Percentiles rank a stretch among this genome's conserved stretches.
Conservation (phyloP, 805 yeast species). For the Torulaspora quercuum region DNA sequence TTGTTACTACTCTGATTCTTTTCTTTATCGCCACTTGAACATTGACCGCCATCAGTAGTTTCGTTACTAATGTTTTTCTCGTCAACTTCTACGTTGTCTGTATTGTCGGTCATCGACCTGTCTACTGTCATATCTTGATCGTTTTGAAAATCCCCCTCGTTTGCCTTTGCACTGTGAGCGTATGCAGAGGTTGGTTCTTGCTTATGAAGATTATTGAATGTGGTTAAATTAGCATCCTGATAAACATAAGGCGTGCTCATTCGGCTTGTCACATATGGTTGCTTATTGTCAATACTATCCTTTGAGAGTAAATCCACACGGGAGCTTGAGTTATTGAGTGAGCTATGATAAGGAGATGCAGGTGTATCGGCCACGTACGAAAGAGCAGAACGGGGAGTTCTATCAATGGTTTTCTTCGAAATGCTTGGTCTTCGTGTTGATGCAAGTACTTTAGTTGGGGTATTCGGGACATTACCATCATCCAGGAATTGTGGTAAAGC, state of each 20-base stretch:
- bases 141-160: background rate
- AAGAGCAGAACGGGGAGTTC: constrained; percentile 12
- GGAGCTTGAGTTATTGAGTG: constrained; percentile 1
- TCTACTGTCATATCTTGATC: background rate
- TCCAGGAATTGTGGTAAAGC: constrained; percentile 8
- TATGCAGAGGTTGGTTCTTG: no score
- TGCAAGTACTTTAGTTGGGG: constrained; percentile 13
- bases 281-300: constrained; percentile 6
- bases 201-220: no score
- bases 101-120: constrained; percentile 1
- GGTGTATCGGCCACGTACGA: constrained; percentile 13
- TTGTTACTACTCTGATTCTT: constrained; percentile 8
- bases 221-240: no score
- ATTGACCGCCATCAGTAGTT: no score
- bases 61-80: constrained; percentile 5
- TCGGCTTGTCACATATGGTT: constrained; percentile 1
- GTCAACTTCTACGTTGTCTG: constrained; percentile 6
- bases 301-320: constrained; percentile 1
- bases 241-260: constrained; percentile 7
- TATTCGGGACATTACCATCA: constrained; percentile 11
- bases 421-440: constrained; percentile 14
- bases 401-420: constrained; percentile 5
- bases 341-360: constrained; percentile 16
- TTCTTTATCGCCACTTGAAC: constrained; percentile 5
- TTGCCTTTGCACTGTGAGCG: background rate